A percentile compares a stretch with the other conserved stretches of the same genome.
Evolutionary conservation across 371 early-diverging fungal genomes (phyloP).

Genomic region (Gilbertella persicaria): DNA sequence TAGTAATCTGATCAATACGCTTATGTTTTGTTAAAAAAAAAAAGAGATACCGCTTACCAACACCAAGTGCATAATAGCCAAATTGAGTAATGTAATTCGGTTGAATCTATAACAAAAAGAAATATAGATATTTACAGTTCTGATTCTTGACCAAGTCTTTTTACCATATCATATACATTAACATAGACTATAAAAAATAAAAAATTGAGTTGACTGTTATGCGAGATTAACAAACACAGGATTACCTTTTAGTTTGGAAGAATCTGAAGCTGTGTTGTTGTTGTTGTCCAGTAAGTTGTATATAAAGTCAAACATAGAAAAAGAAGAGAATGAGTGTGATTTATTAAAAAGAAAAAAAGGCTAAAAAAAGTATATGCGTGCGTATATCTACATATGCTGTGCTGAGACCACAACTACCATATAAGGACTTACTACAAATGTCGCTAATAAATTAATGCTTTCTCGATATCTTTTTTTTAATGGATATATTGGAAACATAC

Average conservation of each 20-base stretch:
- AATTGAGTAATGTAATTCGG: constrained; percentile 45
- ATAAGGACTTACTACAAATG: too few relatives aligned
- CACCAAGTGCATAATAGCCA: constrained; percentile 52
- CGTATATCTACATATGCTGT: too few relatives aligned
- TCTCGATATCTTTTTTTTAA: too few relatives aligned
- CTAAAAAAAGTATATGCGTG: constrained; percentile 1
- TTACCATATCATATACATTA: constrained; percentile 58
- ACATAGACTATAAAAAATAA: constrained; percentile 28
- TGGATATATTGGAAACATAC: too few relatives aligned
- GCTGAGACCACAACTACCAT: too few relatives aligned
- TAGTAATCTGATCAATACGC: constrained; percentile 2
- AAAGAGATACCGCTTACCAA: constrained; percentile 32
- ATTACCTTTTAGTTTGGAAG: constrained; percentile 11
- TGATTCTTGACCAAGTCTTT: not conserved
- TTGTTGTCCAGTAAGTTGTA: not conserved
- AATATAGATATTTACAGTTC: not conserved
- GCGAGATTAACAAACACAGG: not conserved
- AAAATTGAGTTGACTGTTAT: not conserved
- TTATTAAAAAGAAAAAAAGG: constrained; percentile 2
- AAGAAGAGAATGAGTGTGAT: not conserved
- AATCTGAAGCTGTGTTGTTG: too few relatives aligned
- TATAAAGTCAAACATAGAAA: constrained; percentile 12
- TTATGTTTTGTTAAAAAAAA: not conserved
- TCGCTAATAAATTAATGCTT: too few relatives aligned
- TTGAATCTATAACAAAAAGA: constrained; percentile 31